Base-by-base conservation (phyloP, 2,329 filamentous ascomycete genomes). In the Triangularia verruculosa region DNA sequence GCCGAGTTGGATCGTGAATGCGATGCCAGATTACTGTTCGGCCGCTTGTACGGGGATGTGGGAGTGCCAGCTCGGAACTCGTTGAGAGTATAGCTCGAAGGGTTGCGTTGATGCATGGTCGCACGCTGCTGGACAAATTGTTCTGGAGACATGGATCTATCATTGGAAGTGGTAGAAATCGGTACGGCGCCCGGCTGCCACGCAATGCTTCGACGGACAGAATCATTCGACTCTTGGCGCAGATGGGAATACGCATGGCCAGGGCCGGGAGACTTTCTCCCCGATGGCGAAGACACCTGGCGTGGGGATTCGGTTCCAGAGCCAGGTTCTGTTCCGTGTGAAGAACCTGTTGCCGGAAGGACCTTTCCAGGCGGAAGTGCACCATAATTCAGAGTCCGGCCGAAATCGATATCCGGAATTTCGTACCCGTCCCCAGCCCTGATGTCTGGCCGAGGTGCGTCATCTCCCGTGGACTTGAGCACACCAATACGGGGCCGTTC, bases 81-180 rank as follows among this genome's bases (percentile, higher is more conserved):
- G 65, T 74, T 70, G 22, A 82, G 61, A n/a, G 78, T 78, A 66
- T 82, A 82, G 54, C 82, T 80, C 0, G 88, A 87, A 1, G 82
- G 78, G 58, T 80, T 82, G 43, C 89, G 83, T 57, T 83, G 83
- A 72, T 92, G 89, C 56, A 82, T 80, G 3, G 86, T 80, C 22
- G 88, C 89, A 66, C 92, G 87, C 69, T 94, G 89, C 70, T 92
- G 87, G 5, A 97, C 92, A 77, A 89, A 96, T 70, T 96, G 87
- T 74, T 97, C 92, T 0, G 92, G 83, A 4, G 89, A 90, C 12
- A 96, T 72, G 8, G 77, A 78, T 51, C 78, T 81, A n/a, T 82
- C 81, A 13, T 79, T 75, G 27, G 79, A 77, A 17, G 80, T 79
- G 15, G 12, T 22, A 9, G 80, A 80, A 12, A 79, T 78, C 34